Evolutionary conservation across 495 filamentous ascomycete species (phyloP), one percentile per base, ranked within the genome.

Genomic region (Lophiostoma macrostomum): DNA sequence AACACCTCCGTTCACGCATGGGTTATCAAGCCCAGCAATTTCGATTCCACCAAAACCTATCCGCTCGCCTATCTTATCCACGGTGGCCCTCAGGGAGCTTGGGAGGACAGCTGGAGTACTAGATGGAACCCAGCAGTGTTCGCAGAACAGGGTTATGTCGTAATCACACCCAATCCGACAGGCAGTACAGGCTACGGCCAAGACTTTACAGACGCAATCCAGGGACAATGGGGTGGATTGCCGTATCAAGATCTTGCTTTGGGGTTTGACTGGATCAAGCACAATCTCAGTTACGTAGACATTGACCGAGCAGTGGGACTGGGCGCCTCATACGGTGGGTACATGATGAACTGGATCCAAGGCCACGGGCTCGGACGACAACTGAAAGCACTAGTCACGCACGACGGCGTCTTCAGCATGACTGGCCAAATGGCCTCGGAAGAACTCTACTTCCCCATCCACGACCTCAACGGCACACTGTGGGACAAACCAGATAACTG

Each of bases 41-140:
- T 93, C 64, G 79, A 88, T 63, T 67, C 79, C 5, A 71, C 71
- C 11, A 76, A 87, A 65, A 87, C 84, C 57, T 95, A 95, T 65
- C 90, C 90, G 0, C 70, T 96, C 27, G 82, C 84, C 1, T 89
- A 89, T 56, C 64, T 95, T 31, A 87, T 96, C 40, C 91, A 96
- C 57, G 91, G 91, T 42, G 91, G 91, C 0, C 90, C 90, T 0
- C 90, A 95, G 64, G 85, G 86, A 5, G 83, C 87, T 0, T 95
- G 90, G 88, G 77, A 74, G 5, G 87, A 95, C 63, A 71, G 79
- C 24, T 95, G 90, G 90, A 85, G 79, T 53, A 95, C 87, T 0
- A 75, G 91, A 13, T 95, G 91, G 91, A 96, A 96, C 56, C 89
- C 87, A 0, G 88, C 87, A 5, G 77, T 94, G 4, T 95, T 91